A percentile compares a stretch with the other conserved stretches of the same genome.
phyloP scores from a whole-genome alignment of 129 eudicot genomes.

The Daucus carota region DNA sequence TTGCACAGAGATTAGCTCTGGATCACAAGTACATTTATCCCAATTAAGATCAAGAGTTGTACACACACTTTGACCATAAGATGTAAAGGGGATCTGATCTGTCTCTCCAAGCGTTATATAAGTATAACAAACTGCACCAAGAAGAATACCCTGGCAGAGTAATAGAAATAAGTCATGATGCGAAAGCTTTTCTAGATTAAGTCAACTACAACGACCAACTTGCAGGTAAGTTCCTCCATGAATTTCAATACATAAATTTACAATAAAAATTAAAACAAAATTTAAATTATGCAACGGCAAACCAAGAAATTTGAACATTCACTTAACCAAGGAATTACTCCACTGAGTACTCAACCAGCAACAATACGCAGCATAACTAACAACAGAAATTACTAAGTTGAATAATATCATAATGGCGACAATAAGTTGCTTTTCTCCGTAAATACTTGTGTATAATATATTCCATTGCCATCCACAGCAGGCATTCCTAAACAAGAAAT shows the following conservation, averaged over 20 bases:
- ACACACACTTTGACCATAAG: background rate
- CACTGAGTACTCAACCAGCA: background rate
- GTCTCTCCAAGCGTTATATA: background rate
- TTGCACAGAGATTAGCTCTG: background rate
- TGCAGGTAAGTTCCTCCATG: background rate
- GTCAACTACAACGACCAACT: slow-evolving; percentile 7
- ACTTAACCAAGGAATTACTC: background rate
- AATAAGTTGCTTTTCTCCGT: background rate
- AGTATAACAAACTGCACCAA: background rate
- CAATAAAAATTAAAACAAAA: background rate
- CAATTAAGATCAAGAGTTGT: background rate
- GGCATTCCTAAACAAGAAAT: background rate
- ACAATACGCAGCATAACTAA: background rate
- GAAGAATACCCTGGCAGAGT: slow-evolving; percentile 1
- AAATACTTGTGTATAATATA: background rate
- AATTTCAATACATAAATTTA: background rate
- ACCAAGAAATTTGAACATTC: background rate
- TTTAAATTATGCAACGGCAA: background rate
- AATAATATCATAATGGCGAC: background rate
- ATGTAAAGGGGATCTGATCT: background rate
- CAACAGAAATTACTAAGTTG: background rate
- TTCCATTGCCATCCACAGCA: background rate
- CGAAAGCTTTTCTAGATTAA: slow-evolving; percentile 14
- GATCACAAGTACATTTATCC: background rate
- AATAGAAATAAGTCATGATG: slow-evolving; percentile 11